Conservation (phyloP, 1,139 yeast species). For the Zygosaccharomyces pseudobailii region DNA sequence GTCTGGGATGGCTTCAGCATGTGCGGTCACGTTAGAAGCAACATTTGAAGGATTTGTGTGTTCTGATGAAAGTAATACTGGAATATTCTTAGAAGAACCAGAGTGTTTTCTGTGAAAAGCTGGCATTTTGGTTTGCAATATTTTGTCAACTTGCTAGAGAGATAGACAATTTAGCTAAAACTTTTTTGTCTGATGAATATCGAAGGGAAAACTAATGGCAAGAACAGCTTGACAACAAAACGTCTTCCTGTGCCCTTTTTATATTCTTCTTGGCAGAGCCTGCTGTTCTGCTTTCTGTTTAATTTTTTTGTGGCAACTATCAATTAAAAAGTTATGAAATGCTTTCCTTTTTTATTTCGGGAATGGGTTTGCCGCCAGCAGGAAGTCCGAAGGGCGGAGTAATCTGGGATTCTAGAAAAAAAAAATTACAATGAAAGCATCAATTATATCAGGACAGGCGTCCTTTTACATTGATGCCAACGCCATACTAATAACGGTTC, state of each 20-base stretch:
- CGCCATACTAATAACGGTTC: too few species aligned
- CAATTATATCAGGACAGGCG: too few species aligned
- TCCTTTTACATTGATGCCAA: too few species aligned
- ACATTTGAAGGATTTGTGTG: conserved; percentile 5
- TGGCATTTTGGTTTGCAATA: conserved; percentile 9
- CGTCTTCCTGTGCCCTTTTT: not conserved
- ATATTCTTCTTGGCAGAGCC: not conserved
- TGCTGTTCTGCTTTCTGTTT: not conserved
- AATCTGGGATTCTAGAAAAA: not conserved
- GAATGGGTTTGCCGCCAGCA: not conserved
- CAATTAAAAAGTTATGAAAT: not conserved
- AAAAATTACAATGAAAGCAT: too few species aligned
- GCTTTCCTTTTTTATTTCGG: not conserved
- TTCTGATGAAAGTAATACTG: conserved; percentile 12
- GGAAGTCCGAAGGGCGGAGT: not conserved
- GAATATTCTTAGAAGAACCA: conserved; percentile 9
- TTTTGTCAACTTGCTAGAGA: not conserved
- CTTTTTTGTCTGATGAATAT: not conserved
- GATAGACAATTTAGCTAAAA: conserved; percentile 1
- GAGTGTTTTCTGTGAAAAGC: conserved; percentile 16
- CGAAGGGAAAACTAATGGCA: too few species aligned
- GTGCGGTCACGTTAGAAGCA: not conserved
- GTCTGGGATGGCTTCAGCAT: conserved; percentile 10
- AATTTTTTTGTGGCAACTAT: not conserved
- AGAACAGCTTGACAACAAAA: not conserved